These are phyloP conservation scores for Penicillium sp. DNA, from an alignment of 2,329 filamentous ascomycete species.

Conservation along the genomic window DNA sequence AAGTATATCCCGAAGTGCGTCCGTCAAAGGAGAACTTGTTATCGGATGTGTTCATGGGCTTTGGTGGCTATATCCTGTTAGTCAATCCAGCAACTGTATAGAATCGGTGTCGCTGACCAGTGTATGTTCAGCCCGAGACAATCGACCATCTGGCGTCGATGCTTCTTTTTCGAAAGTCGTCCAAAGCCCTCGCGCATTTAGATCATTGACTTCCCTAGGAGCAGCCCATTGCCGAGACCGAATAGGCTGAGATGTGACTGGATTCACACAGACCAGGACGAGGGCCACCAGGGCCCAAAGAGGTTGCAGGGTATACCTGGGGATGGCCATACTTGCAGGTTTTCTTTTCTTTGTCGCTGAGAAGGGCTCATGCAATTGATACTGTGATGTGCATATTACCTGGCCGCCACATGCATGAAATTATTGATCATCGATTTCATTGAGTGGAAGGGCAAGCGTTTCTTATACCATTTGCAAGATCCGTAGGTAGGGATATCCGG, in stretches of 20 bases:
- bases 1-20: neutral
- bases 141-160: neutral
- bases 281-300: conserved; percentile 8
- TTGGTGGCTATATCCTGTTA: neutral
- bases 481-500: conserved; percentile 2
- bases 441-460: neutral
- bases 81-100: neutral
- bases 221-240: conserved; percentile 13
- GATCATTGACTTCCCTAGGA: conserved; percentile 1
- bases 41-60: neutral
- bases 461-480: neutral
- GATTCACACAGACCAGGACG: conserved; percentile 10
- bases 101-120: conserved; percentile 4
- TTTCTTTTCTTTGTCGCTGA: neutral
- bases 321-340: conserved; percentile 2
- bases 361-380: neutral
- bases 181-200: conserved; percentile 3
- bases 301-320: neutral
- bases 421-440: neutral
- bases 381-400: neutral
- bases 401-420: neutral
- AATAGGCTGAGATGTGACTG: conserved; percentile 16
- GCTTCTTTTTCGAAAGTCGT: conserved; percentile 8
- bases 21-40: neutral
- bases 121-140: conserved; percentile 1